Conservation (phyloP, 139 green algal species). For the Pedinophyceae sp. region DNA sequence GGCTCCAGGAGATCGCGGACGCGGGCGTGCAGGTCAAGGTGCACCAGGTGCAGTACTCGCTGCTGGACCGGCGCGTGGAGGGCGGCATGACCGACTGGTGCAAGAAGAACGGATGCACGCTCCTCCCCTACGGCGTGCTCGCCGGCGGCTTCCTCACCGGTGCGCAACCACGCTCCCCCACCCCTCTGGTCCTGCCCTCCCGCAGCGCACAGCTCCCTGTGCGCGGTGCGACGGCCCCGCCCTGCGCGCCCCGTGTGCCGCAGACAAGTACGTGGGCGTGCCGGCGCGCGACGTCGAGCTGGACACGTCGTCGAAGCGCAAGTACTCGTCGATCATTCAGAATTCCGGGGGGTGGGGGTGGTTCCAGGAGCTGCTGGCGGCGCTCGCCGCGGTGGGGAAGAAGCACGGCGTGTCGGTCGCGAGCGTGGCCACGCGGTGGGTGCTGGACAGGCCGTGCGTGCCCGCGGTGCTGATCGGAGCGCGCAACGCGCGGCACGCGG, state of each 20-base stretch:
- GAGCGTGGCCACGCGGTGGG: conserved; percentile 61
- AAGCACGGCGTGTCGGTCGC: conserved; percentile 47
- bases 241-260: too few species aligned
- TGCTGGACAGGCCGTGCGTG: conserved; percentile 44
- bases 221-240: background rate
- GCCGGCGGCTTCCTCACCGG: conserved; percentile 53
- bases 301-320: conserved; percentile 34
- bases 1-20: conserved; percentile 46
- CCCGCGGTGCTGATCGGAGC: conserved; percentile 28
- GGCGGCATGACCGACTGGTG: conserved; percentile 54
- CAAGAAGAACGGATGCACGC: conserved; percentile 27
- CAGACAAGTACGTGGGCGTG: conserved; percentile 30
- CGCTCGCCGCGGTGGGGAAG: conserved; percentile 10
- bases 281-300: conserved; percentile 9
- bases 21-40: conserved; percentile 38
- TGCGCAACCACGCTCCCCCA: too few species aligned
- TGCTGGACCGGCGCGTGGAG: conserved; percentile 57
- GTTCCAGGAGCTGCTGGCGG: conserved; percentile 49
- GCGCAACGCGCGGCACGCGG: conserved; percentile 46
- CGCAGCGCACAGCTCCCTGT: background rate
- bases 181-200: background rate
- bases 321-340: conserved; percentile 55
- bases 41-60: conserved; percentile 75
- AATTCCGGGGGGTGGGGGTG: conserved; percentile 53
- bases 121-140: conserved; percentile 70